phyloP scores from a whole-genome alignment of 306 rosid species.

The Corylus avellana region DNA sequence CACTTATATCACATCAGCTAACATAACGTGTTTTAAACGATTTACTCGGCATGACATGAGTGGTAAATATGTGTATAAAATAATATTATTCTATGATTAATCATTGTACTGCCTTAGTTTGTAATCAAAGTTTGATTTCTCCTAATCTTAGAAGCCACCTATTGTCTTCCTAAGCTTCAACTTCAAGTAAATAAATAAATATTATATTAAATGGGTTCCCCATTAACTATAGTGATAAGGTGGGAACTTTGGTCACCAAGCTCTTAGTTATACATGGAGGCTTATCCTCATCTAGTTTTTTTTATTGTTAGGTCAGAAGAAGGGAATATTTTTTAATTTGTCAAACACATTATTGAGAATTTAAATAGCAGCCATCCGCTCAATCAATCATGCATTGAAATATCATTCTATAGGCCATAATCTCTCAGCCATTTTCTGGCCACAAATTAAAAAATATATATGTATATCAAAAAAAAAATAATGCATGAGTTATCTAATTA shows the following conservation, averaged over 20 bases:
- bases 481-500: constrained; percentile 4
- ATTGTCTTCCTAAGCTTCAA: too few species aligned
- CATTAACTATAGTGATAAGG: background rate
- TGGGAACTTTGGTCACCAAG: background rate
- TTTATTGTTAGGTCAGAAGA: background rate
- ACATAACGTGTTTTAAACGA: too few species aligned
- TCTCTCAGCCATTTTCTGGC: constrained; percentile 4
- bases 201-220: too few species aligned
- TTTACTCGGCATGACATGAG: too few species aligned
- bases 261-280: background rate
- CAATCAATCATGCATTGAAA: background rate
- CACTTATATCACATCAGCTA: too few species aligned
- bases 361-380: background rate
- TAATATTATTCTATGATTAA: too few species aligned
- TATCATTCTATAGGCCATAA: background rate
- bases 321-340: background rate
- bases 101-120: too few species aligned
- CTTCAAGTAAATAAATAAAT: too few species aligned
- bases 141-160: too few species aligned
- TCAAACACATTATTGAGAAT: background rate
- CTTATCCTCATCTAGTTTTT: background rate
- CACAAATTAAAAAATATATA: background rate
- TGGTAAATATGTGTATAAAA: too few species aligned
- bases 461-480: background rate
- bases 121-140: too few species aligned